Evolutionary conservation across 805 yeast species (phyloP).

Genomic region (Huiozyma naganishii): DNA sequence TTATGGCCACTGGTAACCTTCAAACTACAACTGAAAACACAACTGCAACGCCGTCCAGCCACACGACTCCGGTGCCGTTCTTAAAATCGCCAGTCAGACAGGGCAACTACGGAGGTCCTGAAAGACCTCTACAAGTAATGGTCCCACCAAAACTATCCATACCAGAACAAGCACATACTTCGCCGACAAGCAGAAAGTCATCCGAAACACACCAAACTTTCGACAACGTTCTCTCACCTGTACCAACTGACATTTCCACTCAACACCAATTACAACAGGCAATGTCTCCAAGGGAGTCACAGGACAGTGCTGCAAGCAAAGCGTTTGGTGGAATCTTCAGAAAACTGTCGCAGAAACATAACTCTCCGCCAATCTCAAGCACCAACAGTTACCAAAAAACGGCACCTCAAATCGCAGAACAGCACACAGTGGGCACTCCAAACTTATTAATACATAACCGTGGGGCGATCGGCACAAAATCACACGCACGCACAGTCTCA

Average conservation of each 20-base stretch:
- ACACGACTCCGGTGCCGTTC: not conserved
- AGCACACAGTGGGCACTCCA: too few relatives aligned
- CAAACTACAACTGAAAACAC: too few relatives aligned
- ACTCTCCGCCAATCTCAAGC: conserved; percentile 3
- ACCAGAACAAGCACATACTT: conserved; percentile 42
- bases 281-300: conserved; percentile 6
- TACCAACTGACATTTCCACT: conserved; percentile 1
- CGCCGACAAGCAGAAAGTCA: conserved; percentile 29
- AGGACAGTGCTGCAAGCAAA: conserved; percentile 15
- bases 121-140: conserved; percentile 12
- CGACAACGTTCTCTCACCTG: conserved; percentile 23
- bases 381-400: not conserved
- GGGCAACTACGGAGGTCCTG: not conserved
- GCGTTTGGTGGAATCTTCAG: conserved; percentile 27
- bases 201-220: conserved; percentile 17
- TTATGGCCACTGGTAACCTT: too few relatives aligned
- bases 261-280: conserved; percentile 13
- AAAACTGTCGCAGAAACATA: conserved; percentile 26
- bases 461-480: conserved; percentile 7
- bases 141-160: conserved; percentile 33
- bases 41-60: too few relatives aligned
- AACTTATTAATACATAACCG: not conserved
- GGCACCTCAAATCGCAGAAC: conserved; percentile 5
- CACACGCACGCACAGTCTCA: conserved; percentile 32
- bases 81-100: conserved; percentile 3